Evolutionary conservation across 768 basidiomycete genomes (phyloP).

Genomic region (Lactifluus echinatus): DNA sequence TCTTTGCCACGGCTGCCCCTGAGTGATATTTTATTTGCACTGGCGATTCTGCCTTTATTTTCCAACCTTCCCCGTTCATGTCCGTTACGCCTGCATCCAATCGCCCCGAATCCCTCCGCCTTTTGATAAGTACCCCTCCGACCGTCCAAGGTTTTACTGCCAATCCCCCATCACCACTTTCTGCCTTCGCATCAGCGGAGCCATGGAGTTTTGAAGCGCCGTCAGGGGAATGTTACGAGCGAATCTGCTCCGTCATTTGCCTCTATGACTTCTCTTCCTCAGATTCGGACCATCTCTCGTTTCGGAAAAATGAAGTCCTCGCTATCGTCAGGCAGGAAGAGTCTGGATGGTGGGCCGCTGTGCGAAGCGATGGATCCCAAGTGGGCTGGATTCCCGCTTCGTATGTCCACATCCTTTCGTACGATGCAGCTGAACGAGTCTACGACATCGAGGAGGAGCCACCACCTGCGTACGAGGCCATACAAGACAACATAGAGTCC

Average conservation of each 20-base stretch:
- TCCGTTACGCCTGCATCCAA: background rate
- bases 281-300: constrained; percentile 53
- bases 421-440: constrained; percentile 43
- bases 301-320: constrained; percentile 58
- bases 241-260: constrained; percentile 50
- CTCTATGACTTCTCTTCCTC: constrained; percentile 58
- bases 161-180: background rate
- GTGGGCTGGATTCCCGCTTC: constrained; percentile 75
- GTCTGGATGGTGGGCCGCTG: constrained; percentile 79
- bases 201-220: constrained; percentile 21
- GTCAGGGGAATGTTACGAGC: constrained; percentile 27
- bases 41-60: background rate
- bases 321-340: constrained; percentile 59
- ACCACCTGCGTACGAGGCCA: constrained; percentile 39
- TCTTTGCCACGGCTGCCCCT: background rate
- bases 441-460: constrained; percentile 36
- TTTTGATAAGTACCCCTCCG: constrained; percentile 5
- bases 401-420: constrained; percentile 50
- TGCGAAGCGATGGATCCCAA: constrained; percentile 40
- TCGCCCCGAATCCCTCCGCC: constrained; percentile 12
- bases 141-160: background rate
- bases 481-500: constrained; percentile 32
- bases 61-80: constrained; percentile 5
- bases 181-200: background rate
- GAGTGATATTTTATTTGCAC: background rate